A percentile compares a stretch with the other conserved stretches of the same genome.
phyloP scores from a whole-genome alignment of 2,329 filamentous ascomycete genomes.

The Aspergillus fumigatiaffinis region DNA sequence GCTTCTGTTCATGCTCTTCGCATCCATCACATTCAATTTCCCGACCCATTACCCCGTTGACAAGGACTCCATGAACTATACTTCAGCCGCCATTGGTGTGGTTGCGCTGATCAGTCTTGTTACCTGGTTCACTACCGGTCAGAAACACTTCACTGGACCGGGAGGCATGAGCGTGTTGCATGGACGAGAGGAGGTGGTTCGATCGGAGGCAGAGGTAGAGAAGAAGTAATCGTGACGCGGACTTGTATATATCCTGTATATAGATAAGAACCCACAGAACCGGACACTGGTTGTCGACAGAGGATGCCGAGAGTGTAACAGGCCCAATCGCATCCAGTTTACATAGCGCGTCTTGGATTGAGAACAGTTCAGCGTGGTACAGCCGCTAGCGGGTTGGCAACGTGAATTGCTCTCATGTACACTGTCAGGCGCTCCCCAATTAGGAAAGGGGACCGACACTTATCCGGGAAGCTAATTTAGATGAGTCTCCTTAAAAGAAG shows the following conservation, averaged over 20 bases:
- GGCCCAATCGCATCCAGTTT: too few relatives aligned
- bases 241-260: neutral
- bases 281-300: neutral
- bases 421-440: too few relatives aligned
- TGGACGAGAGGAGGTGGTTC: neutral
- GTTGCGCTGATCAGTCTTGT: slow-evolving; percentile 49
- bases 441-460: too few relatives aligned
- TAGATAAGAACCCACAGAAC: neutral
- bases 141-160: slow-evolving; percentile 50
- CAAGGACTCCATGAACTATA: slow-evolving; percentile 57
- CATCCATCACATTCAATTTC: slow-evolving; percentile 55
- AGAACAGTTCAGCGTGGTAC: too few relatives aligned
- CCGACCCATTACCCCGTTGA: slow-evolving; percentile 50
- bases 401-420: too few relatives aligned
- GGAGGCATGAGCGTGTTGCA: slow-evolving; percentile 16
- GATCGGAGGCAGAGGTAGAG: neutral
- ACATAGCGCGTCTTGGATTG: too few relatives aligned
- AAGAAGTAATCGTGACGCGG: neutral
- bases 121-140: slow-evolving; percentile 52
- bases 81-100: slow-evolving; percentile 52
- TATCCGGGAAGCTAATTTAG: too few relatives aligned
- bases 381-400: too few relatives aligned
- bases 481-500: too few relatives aligned
- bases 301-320: too few relatives aligned
- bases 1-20: slow-evolving; percentile 51